A percentile compares a stretch with the other conserved stretches of the same genome.
Evolutionary conservation across 2,329 filamentous ascomycete genomes (phyloP).

Genomic region (Cytospora chrysosperma): DNA sequence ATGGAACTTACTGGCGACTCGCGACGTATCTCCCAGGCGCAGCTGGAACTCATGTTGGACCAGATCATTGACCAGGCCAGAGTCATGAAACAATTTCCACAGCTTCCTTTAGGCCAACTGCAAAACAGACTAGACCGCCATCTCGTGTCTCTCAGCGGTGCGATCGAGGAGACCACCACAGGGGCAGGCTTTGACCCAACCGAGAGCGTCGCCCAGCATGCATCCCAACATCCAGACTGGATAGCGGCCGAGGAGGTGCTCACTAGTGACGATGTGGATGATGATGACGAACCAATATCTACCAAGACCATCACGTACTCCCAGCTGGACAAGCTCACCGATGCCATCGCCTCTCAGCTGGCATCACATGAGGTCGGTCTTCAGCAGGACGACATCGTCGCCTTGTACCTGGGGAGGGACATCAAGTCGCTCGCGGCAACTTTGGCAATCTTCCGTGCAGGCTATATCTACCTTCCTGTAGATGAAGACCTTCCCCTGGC

Average conservation of each 20-base stretch:
- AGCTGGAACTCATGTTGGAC: slow-evolving; percentile 28
- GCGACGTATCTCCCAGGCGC: slow-evolving; percentile 26
- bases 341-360: slow-evolving; percentile 47
- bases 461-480: slow-evolving; percentile 62
- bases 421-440: slow-evolving; percentile 63
- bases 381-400: slow-evolving; percentile 52
- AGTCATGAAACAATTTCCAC: slow-evolving; percentile 24
- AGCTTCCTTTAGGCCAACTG: slow-evolving; percentile 22
- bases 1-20: slow-evolving; percentile 29
- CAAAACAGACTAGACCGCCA: slow-evolving; percentile 18
- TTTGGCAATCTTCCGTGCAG: slow-evolving; percentile 62
- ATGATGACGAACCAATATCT: slow-evolving; percentile 37
- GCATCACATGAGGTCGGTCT: slow-evolving; percentile 34
- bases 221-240: slow-evolving; percentile 45
- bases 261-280: slow-evolving; percentile 38
- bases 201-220: slow-evolving; percentile 41
- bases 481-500: slow-evolving; percentile 59
- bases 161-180: background rate
- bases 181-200: slow-evolving; percentile 29
- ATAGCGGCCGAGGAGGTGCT: slow-evolving; percentile 54
- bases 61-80: slow-evolving; percentile 27
- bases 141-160: slow-evolving; percentile 19
- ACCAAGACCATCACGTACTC: slow-evolving; percentile 57
- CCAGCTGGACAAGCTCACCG: slow-evolving; percentile 55
- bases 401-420: slow-evolving; percentile 63